These are phyloP conservation scores for Aspergillus sp. DNA, from an alignment of 2,329 filamentous ascomycete species.

Conservation along the genomic window DNA sequence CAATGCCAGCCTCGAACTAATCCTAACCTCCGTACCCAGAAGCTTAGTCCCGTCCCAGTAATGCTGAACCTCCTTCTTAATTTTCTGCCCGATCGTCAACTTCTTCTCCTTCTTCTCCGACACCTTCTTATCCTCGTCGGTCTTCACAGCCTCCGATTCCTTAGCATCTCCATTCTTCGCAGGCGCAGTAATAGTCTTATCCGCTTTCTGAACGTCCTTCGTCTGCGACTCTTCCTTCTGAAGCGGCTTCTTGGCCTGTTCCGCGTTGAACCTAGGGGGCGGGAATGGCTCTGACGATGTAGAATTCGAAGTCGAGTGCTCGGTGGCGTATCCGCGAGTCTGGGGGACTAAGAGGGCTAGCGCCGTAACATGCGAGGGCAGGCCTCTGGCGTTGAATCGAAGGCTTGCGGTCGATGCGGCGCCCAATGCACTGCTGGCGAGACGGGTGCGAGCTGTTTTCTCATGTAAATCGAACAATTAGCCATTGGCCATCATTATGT, in stretches of 20 bases:
- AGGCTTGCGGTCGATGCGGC: constrained; percentile 27
- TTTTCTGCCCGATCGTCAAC: constrained; percentile 79
- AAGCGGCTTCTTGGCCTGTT: constrained; percentile 79
- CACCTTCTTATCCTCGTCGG: constrained; percentile 48
- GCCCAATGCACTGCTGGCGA: constrained; percentile 22
- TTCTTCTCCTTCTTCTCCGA: constrained; percentile 68
- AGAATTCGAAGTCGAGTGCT: constrained; percentile 46
- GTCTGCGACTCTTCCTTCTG: constrained; percentile 46
- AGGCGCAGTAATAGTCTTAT: constrained; percentile 31
- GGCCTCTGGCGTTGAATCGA: constrained; percentile 25
- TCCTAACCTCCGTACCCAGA: constrained; percentile 82
- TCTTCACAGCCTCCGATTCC: constrained; percentile 50
- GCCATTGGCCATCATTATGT: not conserved
- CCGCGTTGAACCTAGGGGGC: constrained; percentile 85
- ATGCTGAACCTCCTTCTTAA: constrained; percentile 88
- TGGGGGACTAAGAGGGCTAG: constrained; percentile 53
- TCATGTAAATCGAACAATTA: constrained; percentile 1
- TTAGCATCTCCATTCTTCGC: constrained; percentile 32
- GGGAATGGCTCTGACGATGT: constrained; percentile 52
- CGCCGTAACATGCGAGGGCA: constrained; percentile 49
- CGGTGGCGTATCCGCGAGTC: constrained; percentile 47
- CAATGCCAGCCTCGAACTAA: constrained; percentile 81
- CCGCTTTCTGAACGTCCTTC: constrained; percentile 29
- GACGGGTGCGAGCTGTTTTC: constrained; percentile 25
- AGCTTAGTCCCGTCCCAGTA: constrained; percentile 99